These are phyloP conservation scores for Fusarium marasasianum DNA, from an alignment of 2,329 filamentous ascomycete species.

Conservation along the genomic window DNA sequence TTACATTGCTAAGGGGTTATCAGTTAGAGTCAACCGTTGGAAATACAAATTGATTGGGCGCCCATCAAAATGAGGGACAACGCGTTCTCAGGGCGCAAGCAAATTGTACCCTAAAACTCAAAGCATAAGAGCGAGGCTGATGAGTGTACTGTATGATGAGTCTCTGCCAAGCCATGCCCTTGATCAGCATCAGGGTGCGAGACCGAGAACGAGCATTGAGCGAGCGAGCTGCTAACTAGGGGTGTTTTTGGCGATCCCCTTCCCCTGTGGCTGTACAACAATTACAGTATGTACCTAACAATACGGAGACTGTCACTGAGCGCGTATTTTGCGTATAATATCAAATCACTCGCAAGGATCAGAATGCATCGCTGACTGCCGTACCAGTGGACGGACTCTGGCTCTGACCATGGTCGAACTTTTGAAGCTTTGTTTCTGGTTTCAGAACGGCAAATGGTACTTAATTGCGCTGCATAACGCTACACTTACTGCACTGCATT, in stretches of 20 bases:
- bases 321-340: constrained; percentile 19
- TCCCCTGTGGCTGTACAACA: constrained; percentile 8
- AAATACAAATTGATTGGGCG: constrained; percentile 15
- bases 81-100: constrained; percentile 33
- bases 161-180: not conserved
- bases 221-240: not conserved
- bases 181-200: constrained; percentile 17
- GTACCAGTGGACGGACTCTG: not conserved
- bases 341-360: not conserved
- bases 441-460: not conserved
- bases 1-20: constrained; percentile 1
- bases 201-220: constrained; percentile 29
- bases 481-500: not conserved
- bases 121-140: constrained; percentile 25
- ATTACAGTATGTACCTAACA: not conserved
- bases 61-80: constrained; percentile 2
- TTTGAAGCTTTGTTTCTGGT: constrained; percentile 20
- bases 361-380: constrained; percentile 17
- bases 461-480: not conserved
- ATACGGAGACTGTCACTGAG: not conserved
- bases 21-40: constrained; percentile 1
- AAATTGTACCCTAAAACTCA: constrained; percentile 13
- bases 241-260: constrained; percentile 9
- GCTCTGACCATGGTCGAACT: not conserved
- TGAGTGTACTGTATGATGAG: constrained; percentile 4